These are phyloP conservation scores for Adansonia digitata DNA, from an alignment of 345 rosid species.

Conservation along the genomic window DNA sequence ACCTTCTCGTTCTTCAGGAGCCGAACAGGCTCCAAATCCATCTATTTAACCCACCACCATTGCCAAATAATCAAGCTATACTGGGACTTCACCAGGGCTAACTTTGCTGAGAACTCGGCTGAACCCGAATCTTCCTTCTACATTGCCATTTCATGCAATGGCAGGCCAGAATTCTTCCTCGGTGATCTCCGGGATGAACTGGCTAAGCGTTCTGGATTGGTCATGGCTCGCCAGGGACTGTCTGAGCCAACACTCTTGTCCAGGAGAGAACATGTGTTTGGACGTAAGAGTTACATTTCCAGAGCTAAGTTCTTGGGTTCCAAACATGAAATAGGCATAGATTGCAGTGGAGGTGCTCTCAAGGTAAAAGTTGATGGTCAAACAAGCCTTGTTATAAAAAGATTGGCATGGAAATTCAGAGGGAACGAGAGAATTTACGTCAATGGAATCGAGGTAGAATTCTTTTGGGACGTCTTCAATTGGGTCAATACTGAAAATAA, in stretches of 20 bases:
- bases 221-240: slow-evolving; percentile 12
- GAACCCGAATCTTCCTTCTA: slow-evolving; percentile 48
- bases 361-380: slow-evolving; percentile 46
- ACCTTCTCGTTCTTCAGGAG: slow-evolving; percentile 44
- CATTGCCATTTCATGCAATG: slow-evolving; percentile 40
- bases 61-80: slow-evolving; percentile 43
- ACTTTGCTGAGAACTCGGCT: slow-evolving; percentile 40
- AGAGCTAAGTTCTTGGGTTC: slow-evolving; percentile 44
- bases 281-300: slow-evolving; percentile 31
- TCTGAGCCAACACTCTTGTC: slow-evolving; percentile 32
- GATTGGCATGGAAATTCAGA: slow-evolving; percentile 53
- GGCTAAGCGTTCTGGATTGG: slow-evolving; percentile 29
- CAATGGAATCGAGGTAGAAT: slow-evolving; percentile 41
- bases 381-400: slow-evolving; percentile 36
- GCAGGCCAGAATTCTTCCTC: slow-evolving; percentile 37
- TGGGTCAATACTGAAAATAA: slow-evolving; percentile 29
- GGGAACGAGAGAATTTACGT: slow-evolving; percentile 44
- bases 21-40: slow-evolving; percentile 50
- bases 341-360: slow-evolving; percentile 38
- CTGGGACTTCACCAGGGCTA: slow-evolving; percentile 52
- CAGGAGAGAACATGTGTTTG: slow-evolving; percentile 51
- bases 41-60: slow-evolving; percentile 34
- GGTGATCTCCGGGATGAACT: slow-evolving; percentile 42
- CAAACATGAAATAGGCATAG: slow-evolving; percentile 41
- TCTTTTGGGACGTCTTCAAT: slow-evolving; percentile 54